Percentiles rank a stretch among this genome's conserved stretches.
Conservation (phyloP, 1,284 basidiomycete species). For the Puccinia horiana region DNA sequence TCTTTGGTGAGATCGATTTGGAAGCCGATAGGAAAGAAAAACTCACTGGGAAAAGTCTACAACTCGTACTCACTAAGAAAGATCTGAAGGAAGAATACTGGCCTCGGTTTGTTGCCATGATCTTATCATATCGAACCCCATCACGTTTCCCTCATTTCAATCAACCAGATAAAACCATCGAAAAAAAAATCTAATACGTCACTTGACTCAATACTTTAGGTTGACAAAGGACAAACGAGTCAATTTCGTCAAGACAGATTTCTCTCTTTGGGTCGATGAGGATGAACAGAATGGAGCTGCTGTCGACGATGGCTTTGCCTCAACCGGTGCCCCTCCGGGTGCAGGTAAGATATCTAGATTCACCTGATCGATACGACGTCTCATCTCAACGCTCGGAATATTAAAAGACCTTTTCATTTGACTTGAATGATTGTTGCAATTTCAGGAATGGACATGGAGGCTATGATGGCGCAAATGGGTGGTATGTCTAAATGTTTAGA, state of each 20-base stretch:
- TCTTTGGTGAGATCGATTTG: slow-evolving; percentile 38
- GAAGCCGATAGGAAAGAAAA: slow-evolving; percentile 9
- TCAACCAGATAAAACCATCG: neutral
- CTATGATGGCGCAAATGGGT: slow-evolving; percentile 48
- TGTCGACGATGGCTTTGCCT: slow-evolving; percentile 42
- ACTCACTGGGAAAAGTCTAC: slow-evolving; percentile 35
- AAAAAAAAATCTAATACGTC: neutral
- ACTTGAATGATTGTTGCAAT: neutral
- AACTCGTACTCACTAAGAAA: slow-evolving; percentile 31
- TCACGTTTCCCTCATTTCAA: neutral
- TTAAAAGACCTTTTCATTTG: neutral
- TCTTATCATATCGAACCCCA: neutral
- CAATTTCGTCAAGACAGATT: slow-evolving; percentile 48
- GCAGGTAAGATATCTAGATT: slow-evolving; percentile 24
- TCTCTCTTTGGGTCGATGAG: slow-evolving; percentile 46
- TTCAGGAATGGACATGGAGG: slow-evolving; percentile 45
- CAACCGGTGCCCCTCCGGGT: slow-evolving; percentile 27
- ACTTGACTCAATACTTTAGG: neutral
- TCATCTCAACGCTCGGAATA: neutral
- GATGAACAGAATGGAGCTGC: slow-evolving; percentile 40
- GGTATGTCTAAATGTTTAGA: slow-evolving; percentile 1
- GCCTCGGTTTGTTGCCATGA: slow-evolving; percentile 37
- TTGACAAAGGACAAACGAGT: slow-evolving; percentile 47
- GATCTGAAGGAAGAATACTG: slow-evolving; percentile 36
- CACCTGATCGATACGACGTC: neutral